Base-by-base conservation (phyloP, 257 asterid genomes). In the Dorcoceras hygrometricum region DNA sequence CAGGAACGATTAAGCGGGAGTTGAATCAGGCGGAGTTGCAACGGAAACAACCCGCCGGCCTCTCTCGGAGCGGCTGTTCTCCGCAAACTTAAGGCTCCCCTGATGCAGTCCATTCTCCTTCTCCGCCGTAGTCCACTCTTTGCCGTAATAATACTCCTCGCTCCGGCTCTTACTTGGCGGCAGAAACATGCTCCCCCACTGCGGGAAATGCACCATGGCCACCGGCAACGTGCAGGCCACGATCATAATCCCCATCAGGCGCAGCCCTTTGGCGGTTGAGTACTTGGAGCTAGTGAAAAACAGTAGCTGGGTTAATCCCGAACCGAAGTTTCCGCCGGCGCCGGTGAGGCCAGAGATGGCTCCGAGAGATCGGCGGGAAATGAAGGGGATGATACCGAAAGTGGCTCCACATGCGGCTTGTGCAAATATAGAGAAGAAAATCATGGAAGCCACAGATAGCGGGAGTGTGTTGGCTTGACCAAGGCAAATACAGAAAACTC, bases 101-200 rank as follows among this genome's bases (percentile, higher is more conserved):
- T 57, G 75, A 64, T 85, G 78, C 79, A 85, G 27, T 1, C 88
- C 91, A 51, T 60, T 70, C 3, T 66, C 67, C 62, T 68, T 85
- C 75, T 85, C 88, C 61, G 75, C 86, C 48, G 71, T 66, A 36
- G 69, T 72, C 85, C 84, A 84, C 72, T 81, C 89, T 25, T 66
- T 71, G 4, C 82, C 80, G 56, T 82, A 82, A 18, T 84, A 82
- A 32, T 64, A 34, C 72, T 82, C 90, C 59, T 84, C 90, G 26
- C 46, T 82, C 69, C 74, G 78, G 70, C 64, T 71, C 62, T 76
- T 80, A 28, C 71, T 28, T 11, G 85, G 74, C 19, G 79, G 82
- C 54, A 82, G 24, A 22, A 85, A 75, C 86, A 82, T 82, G 78
- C 91, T 83, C 62, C 91, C 91, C 91, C 91, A 85, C 68, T 85